Evolutionary conservation across 2,329 filamentous ascomycete species (phyloP), one percentile per base, ranked within the genome.

Genomic region (Amesomyces nigricolor): DNA sequence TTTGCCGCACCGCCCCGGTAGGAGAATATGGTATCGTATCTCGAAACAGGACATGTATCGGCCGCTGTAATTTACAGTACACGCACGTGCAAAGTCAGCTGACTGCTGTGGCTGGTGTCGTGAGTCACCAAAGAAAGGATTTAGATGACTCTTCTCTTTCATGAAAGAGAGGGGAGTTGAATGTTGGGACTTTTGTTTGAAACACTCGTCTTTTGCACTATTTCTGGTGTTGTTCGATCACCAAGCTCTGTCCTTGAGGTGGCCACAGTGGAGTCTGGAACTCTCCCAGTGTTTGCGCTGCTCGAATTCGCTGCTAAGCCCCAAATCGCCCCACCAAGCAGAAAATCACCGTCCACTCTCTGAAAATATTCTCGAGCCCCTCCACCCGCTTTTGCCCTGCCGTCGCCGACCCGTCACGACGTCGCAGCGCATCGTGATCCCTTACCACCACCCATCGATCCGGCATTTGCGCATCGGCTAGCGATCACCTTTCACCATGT

Each of bases 401-500:
- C 51, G 57, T 53, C 54, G 51, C 52, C 50, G 35, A 47, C 52
- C 44, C 53, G 37, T 54, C 53, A 58, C 57, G 47, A 62, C 47
- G 48, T 51, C 51, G 46, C 55, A 49, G 47, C 46, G 39, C 46
- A 55, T 37, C 53, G 46, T 45, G 38, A 52, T 40, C 35, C 29
- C 17, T 32, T 32, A 53, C 43, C 54, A 54, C 35, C 47, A 43
- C 37, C 46, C 30, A 37, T 19, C 43, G 43, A 51, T 37, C 30
- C 35, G 51, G 30, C 11, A 54, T 35, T 14, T 30, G 16, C 39
- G 19, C 29, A 16, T 45, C 19, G 13, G 46, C 16, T 37, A 42
- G n/a, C 47, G 29, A 54, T 48, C 37, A 43, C 59, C 29, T 44
- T 58, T 53, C 48, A 61, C 49, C 61, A 94, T 92, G 88, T 97